Evolutionary conservation across 257 asterid genomes (phyloP), one percentile per base, ranked within the genome.

Genomic region (Paulownia fortunei): DNA sequence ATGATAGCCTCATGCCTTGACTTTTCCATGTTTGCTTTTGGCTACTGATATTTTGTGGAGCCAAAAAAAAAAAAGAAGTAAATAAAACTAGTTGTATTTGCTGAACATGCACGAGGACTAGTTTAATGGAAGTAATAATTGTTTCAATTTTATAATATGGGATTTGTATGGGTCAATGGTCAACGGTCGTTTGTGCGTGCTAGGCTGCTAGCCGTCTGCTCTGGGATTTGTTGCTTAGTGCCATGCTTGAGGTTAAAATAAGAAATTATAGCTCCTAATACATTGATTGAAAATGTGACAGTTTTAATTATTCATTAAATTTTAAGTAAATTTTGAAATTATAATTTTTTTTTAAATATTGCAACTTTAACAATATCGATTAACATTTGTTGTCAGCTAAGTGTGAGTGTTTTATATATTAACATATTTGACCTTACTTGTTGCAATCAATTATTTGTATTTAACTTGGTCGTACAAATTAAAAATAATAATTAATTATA

Each of bases 111-210:
- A 60, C 32, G 39, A 74, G 30, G 30, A 18, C 8, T 32, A 9
- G 34, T 49, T 30, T 30, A 6, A 58, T 58, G 46, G 27, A 10
- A 21, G 3, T 44, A 27, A 24, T 39, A 16, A 36, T 61, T 61
- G 18, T 32, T 30, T 55, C 27, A 2, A 18, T 13, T 61, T 64
- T 7, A 7, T 64, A 41, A 4, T 21, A 18, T 66, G 32, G 19
- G 27, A 67, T 23, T 9, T 21, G 12, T 46, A 7, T 30, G 47
- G n/a, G 64, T 51, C 65, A 32, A 70, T 18, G 60, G 82, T 71
- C 66, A 72, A 64, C 13, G 75, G 51, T 54, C 69, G 15, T 24
- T 62, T 36, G 15, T 71, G 51, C 36, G 23, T 61, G 67, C 41
- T 30, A 11, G 49, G 23, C 27, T 30, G 62, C 49, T 19, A 32